phyloP scores from a whole-genome alignment of 768 basidiomycete species.

The Phylloporus arenicola region DNA sequence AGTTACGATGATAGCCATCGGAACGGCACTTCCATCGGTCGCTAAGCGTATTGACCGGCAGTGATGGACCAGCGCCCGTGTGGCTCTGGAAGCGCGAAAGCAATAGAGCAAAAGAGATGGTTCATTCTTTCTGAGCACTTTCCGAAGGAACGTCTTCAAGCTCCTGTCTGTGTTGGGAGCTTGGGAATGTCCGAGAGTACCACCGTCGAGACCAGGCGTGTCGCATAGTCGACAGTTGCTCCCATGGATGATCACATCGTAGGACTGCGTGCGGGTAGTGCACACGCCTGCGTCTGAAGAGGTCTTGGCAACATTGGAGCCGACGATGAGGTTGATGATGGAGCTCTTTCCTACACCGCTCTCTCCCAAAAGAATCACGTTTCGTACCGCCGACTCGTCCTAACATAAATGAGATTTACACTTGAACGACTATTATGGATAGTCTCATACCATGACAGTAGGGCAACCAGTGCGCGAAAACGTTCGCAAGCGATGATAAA shows the following conservation, averaged over 20 bases:
- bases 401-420: constrained; percentile 2
- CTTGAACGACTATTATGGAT: not conserved
- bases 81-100: constrained; percentile 37
- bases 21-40: constrained; percentile 27
- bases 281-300: constrained; percentile 33
- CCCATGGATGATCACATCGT: constrained; percentile 21
- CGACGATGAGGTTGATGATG: constrained; percentile 36
- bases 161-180: constrained; percentile 21
- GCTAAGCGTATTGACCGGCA: constrained; percentile 32
- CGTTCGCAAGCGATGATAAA: not conserved
- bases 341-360: constrained; percentile 41
- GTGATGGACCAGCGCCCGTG: constrained; percentile 34
- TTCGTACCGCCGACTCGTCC: constrained; percentile 13
- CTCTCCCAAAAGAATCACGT: constrained; percentile 44
- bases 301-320: constrained; percentile 24
- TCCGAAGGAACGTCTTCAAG: constrained; percentile 30
- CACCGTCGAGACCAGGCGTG: constrained; percentile 35
- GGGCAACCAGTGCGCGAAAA: not conserved
- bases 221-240: constrained; percentile 27
- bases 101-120: constrained; percentile 38
- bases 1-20: constrained; percentile 37
- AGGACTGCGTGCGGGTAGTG: constrained; percentile 28
- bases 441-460: constrained; percentile 11
- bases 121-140: constrained; percentile 30
- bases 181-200: constrained; percentile 17